Conservation (phyloP, 2,329 filamentous ascomycete species). For the Plectosphaerella sp. region DNA sequence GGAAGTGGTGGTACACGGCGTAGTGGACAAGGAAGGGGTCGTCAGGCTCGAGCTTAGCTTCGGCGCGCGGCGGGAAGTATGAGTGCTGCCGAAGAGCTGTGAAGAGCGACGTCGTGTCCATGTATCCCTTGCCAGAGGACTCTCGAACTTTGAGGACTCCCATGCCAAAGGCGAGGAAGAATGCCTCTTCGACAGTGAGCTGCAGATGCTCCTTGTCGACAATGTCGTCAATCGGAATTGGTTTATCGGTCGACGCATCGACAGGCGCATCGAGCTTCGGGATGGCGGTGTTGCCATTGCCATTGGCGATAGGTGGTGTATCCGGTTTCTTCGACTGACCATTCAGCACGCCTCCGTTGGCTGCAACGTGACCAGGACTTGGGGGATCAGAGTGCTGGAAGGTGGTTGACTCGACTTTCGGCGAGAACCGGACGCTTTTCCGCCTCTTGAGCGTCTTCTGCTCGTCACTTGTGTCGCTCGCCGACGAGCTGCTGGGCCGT, state of each 20-base stretch:
- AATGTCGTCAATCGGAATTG: slow-evolving; percentile 17
- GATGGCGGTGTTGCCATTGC: neutral
- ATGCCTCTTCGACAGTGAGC: slow-evolving; percentile 82
- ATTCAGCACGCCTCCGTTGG: slow-evolving; percentile 11
- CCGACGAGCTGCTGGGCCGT: neutral
- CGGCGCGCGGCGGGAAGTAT: slow-evolving; percentile 56
- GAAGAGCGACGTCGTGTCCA: slow-evolving; percentile 57
- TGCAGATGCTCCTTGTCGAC: slow-evolving; percentile 78
- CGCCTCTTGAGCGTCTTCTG: slow-evolving; percentile 30
- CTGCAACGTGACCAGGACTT: slow-evolving; percentile 32
- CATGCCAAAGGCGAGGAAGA: slow-evolving; percentile 81
- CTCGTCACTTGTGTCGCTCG: slow-evolving; percentile 7
- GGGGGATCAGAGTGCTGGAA: slow-evolving; percentile 50
- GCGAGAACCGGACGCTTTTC: slow-evolving; percentile 69
- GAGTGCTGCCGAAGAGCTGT: slow-evolving; percentile 64
- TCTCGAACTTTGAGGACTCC: slow-evolving; percentile 66
- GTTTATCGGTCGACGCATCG: neutral
- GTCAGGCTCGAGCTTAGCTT: slow-evolving; percentile 57
- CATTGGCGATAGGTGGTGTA: neutral
- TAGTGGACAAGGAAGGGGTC: slow-evolving; percentile 85
- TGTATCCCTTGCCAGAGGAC: slow-evolving; percentile 33
- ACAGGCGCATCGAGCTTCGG: neutral
- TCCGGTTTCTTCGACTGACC: slow-evolving; percentile 2
- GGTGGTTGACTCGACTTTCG: slow-evolving; percentile 60
- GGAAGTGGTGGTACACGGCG: slow-evolving; percentile 90